These are phyloP conservation scores for Trichoderma erinaceum DNA, from an alignment of 495 filamentous ascomycete genomes.

Conservation along the genomic window DNA sequence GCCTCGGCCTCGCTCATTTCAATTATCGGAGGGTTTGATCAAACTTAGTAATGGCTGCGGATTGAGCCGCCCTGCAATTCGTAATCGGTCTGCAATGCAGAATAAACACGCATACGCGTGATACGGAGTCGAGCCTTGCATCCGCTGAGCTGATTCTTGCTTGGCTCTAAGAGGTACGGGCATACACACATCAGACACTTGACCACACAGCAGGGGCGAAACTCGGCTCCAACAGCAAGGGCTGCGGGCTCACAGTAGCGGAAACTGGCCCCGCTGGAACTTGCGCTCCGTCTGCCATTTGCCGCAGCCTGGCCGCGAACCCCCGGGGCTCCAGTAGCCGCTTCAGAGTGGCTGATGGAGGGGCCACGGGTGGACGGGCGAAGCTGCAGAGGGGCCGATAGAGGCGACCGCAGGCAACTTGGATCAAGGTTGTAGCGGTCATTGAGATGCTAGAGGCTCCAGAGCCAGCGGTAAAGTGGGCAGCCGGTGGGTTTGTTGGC, in stretches of 20 bases:
- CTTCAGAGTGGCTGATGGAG: conserved; percentile 7
- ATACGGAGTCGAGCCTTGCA: too few species aligned
- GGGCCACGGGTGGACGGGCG: not conserved
- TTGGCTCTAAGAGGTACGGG: too few species aligned
- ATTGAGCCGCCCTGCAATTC: too few species aligned
- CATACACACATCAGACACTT: too few species aligned
- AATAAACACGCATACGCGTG: too few species aligned
- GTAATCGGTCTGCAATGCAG: too few species aligned
- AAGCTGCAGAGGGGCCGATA: conserved; percentile 6
- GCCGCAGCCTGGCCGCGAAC: not conserved
- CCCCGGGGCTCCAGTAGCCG: conserved; percentile 10
- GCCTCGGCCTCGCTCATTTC: too few species aligned
- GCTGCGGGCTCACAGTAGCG: not conserved
- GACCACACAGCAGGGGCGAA: not conserved
- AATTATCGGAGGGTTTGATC: too few species aligned
- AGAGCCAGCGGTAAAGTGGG: too few species aligned
- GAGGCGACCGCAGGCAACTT: not conserved
- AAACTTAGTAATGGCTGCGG: too few species aligned
- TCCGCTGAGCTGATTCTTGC: too few species aligned
- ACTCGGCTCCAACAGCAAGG: not conserved
- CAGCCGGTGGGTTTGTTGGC: not conserved
- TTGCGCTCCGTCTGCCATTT: conserved; percentile 11
- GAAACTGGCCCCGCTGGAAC: conserved; percentile 7
- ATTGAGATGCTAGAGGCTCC: too few species aligned
- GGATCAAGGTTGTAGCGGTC: not conserved